These are phyloP conservation scores for Hibiscus tridactylites DNA, from an alignment of 345 rosid genomes.

Conservation along the genomic window DNA sequence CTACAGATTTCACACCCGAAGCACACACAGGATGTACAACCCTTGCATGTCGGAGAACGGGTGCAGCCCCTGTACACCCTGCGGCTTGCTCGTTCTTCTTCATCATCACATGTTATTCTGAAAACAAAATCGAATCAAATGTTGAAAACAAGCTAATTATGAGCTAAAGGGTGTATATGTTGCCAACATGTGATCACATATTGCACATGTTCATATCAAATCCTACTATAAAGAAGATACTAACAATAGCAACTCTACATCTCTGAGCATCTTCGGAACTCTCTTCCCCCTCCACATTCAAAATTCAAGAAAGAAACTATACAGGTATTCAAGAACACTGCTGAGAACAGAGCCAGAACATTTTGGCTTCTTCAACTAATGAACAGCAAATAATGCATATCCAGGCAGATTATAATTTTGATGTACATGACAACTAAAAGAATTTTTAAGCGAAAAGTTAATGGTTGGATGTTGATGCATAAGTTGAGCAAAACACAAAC, in stretches of 20 bases:
- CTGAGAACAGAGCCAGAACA: background rate
- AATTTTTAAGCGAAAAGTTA: background rate
- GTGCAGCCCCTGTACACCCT: constrained; percentile 81
- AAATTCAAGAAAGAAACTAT: background rate
- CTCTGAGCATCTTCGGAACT: background rate
- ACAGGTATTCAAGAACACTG: background rate
- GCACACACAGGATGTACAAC: constrained; percentile 97
- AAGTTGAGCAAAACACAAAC: background rate
- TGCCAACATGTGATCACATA: background rate
- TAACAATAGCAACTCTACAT: background rate
- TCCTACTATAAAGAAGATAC: background rate
- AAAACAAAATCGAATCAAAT: background rate
- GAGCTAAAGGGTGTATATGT: background rate
- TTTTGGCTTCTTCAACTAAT: background rate
- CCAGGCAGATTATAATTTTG: background rate
- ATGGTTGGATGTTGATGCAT: background rate
- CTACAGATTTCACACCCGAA: constrained; percentile 89
- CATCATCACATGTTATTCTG: constrained; percentile 73
- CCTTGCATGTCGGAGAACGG: constrained; percentile 76
- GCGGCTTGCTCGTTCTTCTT: constrained; percentile 67
- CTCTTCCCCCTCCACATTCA: background rate
- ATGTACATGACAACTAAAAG: background rate
- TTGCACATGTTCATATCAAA: background rate
- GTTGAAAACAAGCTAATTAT: background rate
- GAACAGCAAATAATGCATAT: background rate